phyloP scores from a whole-genome alignment of 495 filamentous ascomycete genomes.

The Barbatosphaeria neglecta region DNA sequence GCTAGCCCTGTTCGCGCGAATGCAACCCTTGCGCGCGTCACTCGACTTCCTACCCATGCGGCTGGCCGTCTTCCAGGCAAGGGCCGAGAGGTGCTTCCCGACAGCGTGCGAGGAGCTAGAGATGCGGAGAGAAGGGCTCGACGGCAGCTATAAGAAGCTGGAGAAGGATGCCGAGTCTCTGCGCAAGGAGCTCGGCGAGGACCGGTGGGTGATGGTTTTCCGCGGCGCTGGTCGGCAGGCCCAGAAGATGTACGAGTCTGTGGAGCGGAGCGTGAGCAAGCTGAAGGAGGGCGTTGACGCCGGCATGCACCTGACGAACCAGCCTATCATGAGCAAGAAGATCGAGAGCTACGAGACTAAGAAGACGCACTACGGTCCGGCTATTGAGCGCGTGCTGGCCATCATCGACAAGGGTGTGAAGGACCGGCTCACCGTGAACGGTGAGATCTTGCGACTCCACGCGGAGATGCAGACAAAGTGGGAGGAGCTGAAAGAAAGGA shows the following conservation, averaged over 20 bases:
- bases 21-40: constrained; percentile 87
- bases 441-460: constrained; percentile 78
- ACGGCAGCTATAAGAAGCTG: constrained; percentile 69
- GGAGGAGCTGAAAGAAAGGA: constrained; percentile 61
- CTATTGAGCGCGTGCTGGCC: constrained; percentile 76
- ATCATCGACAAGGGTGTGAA: constrained; percentile 90
- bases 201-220: constrained; percentile 91
- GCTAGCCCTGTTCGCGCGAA: constrained; percentile 78
- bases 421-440: constrained; percentile 85
- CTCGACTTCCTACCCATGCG: constrained; percentile 97
- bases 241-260: constrained; percentile 86
- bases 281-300: constrained; percentile 70
- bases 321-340: constrained; percentile 56
- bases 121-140: constrained; percentile 53
- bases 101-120: constrained; percentile 84
- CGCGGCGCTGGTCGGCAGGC: constrained; percentile 85
- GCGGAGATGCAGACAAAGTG: constrained; percentile 71
- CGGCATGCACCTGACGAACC: constrained; percentile 57
- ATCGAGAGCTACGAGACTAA: constrained; percentile 92
- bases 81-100: constrained; percentile 67
- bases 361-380: constrained; percentile 87
- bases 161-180: constrained; percentile 80
- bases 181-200: constrained; percentile 80
- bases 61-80: constrained; percentile 66
- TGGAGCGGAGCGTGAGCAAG: constrained; percentile 72